These are phyloP conservation scores for Penicillium sp. DNA, from an alignment of 2,329 filamentous ascomycete species.

Conservation along the genomic window DNA sequence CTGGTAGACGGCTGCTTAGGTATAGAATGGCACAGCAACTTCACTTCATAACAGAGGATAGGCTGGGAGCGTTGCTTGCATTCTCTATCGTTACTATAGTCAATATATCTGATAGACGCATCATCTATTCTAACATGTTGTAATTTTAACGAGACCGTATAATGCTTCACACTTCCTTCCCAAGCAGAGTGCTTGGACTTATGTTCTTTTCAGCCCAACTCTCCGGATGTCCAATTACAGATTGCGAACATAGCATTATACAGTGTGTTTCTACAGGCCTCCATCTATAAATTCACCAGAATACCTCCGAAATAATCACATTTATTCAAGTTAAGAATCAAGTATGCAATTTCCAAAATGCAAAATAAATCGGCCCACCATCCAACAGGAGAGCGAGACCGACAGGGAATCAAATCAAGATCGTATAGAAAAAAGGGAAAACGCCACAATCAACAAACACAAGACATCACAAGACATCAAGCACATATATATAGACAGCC, in stretches of 20 bases:
- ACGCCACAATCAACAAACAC: slow-evolving; percentile 9
- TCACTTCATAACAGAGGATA: too few species aligned
- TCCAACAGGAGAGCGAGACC: neutral
- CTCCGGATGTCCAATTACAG: neutral
- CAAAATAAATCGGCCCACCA: neutral
- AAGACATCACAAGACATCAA: slow-evolving; percentile 10
- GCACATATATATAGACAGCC: slow-evolving; percentile 12
- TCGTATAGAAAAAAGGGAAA: slow-evolving; percentile 6
- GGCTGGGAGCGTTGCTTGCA: too few species aligned
- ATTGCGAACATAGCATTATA: neutral
- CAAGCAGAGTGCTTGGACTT: too few species aligned
- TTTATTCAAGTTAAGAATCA: neutral
- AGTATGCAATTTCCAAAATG: slow-evolving; percentile 6
- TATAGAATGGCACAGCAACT: too few species aligned
- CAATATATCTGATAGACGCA: too few species aligned
- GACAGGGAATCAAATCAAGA: slow-evolving; percentile 20
- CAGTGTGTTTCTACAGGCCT: neutral
- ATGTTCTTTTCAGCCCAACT: too few species aligned
- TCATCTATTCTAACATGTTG: too few species aligned
- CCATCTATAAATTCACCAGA: neutral
- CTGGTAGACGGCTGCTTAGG: too few species aligned
- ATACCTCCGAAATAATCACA: neutral
- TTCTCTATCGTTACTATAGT: too few species aligned
- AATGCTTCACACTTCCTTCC: too few species aligned
- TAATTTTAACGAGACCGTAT: too few species aligned